Evolutionary conservation across 225 moss, liverwort and hornwort genomes (phyloP).

Genomic region (Physcomitrium patens): DNA sequence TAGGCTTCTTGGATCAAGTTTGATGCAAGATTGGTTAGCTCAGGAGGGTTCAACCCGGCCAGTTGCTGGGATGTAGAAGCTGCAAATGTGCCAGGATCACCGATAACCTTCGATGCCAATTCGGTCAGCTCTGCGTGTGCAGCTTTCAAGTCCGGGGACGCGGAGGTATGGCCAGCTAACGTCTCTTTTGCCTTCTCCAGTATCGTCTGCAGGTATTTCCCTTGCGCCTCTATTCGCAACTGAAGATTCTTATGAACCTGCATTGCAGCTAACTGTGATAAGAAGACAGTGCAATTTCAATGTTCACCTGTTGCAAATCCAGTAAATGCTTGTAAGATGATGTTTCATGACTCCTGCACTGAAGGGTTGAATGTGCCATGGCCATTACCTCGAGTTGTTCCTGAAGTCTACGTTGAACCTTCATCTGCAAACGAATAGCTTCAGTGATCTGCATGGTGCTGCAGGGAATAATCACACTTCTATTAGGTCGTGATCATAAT

Average conservation of each 20-base stretch:
- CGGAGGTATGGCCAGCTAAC: constrained; percentile 77
- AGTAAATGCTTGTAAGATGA: too few species aligned
- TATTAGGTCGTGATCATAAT: neutral
- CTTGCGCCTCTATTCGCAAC: constrained; percentile 95
- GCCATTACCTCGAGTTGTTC: constrained; percentile 91
- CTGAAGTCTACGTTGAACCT: constrained; percentile 93
- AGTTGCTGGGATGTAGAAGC: constrained; percentile 52
- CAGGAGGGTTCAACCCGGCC: constrained; percentile 72
- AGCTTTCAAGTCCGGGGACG: constrained; percentile 90
- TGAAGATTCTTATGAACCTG: constrained; percentile 97
- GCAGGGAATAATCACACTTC: constrained; percentile 22
- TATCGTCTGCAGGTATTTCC: constrained; percentile 93
- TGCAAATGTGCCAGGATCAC: constrained; percentile 54
- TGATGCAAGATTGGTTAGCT: constrained; percentile 55
- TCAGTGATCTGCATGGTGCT: constrained; percentile 90
- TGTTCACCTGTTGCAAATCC: too few species aligned
- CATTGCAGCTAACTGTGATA: neutral
- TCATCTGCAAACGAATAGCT: constrained; percentile 98
- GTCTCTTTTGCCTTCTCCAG: constrained; percentile 98
- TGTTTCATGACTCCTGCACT: neutral
- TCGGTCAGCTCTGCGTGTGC: constrained; percentile 89
- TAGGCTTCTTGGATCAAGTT: constrained; percentile 29
- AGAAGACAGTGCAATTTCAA: neutral
- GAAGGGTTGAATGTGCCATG: neutral
- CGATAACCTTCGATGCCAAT: constrained; percentile 84